Evolutionary conservation across 345 rosid species (phyloP), one percentile per base, ranked within the genome.

Genomic region (Lepidium didymum): DNA sequence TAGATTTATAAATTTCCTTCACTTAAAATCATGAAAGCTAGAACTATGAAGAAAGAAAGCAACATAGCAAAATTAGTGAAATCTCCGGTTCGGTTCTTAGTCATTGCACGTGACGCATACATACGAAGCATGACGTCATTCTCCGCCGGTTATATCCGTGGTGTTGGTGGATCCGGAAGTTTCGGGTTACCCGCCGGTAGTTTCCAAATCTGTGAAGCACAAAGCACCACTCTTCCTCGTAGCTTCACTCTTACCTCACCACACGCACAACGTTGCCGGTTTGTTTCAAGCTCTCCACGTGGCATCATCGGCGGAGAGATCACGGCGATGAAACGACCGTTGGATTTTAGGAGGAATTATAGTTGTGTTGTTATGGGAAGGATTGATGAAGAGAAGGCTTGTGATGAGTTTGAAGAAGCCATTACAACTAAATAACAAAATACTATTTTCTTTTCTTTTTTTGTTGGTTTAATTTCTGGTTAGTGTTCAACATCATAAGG

Each of bases 361-460:
- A 68, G 74, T 6, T 68, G 74, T 19, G 3, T 38, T 64, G 64
- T 38, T 52, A 79, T 89, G 42, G 95, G 88, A 69, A 81, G 84
- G 76, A 92, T 92, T 27, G 96, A 92, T 58, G 98, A 92, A 68
- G 98, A 92, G 19, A 67, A 72, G 57, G 52, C 81, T 11, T 83
- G 82, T 53, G 78, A 67, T 42, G 53, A 53, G 37, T 87, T 92
- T 61, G 84, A 64, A 8, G 87, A 40, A 55, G 35, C 7, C 7
- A 29, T 29, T 0, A 29, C 5, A 29, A 5, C 33, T 29, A 5
- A 6, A 6, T 45, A 14, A 27, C 23, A 21, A 63, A 49, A 25
- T 27, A 27, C 6, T 27, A 4, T 4, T 29, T 6, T 56, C 36
- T n/a, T 14, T 44, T 62, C 38, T 2, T 10, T 1, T 27, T 16